Percentiles rank a stretch among this genome's conserved stretches.
Conservation (phyloP, 2,329 filamentous ascomycete species). For the Chalaropsis thielavioides region DNA sequence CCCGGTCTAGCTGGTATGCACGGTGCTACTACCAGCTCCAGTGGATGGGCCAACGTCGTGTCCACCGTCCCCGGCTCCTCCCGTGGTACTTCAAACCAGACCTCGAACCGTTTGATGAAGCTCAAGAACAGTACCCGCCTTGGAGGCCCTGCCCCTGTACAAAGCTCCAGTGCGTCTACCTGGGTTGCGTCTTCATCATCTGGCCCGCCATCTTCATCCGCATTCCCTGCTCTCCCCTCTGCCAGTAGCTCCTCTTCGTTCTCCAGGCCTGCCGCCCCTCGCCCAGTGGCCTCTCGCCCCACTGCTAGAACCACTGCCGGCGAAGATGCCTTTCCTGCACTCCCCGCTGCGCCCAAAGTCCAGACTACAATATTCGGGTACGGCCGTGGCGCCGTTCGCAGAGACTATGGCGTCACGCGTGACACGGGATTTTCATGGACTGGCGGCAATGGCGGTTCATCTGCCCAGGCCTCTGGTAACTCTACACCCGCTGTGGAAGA, state of each 20-base stretch:
- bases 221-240: constrained; percentile 33
- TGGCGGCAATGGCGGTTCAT: constrained; percentile 15
- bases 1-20: constrained; percentile 59
- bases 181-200: constrained; percentile 19
- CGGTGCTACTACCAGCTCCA: constrained; percentile 41
- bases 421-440: constrained; percentile 43
- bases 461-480: constrained; percentile 21
- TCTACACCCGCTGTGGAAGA: constrained; percentile 22
- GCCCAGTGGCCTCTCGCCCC: constrained; percentile 3
- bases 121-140: constrained; percentile 44
- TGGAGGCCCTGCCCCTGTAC: constrained; percentile 24
- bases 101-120: constrained; percentile 41
- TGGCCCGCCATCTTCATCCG: constrained; percentile 22
- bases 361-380: constrained; percentile 49
- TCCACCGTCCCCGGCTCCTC: constrained; percentile 38
- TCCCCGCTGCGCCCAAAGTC: constrained; percentile 63
- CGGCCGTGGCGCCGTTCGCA: constrained; percentile 38
- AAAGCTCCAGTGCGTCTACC: constrained; percentile 7
- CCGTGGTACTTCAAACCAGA: constrained; percentile 30
- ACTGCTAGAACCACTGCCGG: constrained; percentile 15
- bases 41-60: constrained; percentile 46
- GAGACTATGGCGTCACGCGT: constrained; percentile 34
- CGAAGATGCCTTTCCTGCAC: constrained; percentile 62
- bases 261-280: constrained; percentile 8
- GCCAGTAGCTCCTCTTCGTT: constrained; percentile 12